These are phyloP conservation scores for Solanum piurae DNA, from an alignment of 257 asterid genomes.

Conservation along the genomic window DNA sequence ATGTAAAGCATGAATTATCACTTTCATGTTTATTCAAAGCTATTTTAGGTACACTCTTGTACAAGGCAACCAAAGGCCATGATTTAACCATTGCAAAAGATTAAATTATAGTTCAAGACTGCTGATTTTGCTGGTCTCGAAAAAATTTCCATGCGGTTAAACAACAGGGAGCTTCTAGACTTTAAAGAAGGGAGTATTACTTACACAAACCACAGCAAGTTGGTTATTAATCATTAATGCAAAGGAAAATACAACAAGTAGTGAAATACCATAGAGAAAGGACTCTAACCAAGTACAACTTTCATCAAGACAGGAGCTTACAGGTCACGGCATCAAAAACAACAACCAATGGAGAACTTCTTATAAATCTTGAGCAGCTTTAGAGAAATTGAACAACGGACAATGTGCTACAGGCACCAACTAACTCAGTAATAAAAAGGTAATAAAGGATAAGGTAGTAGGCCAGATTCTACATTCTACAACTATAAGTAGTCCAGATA, in stretches of 20 bases:
- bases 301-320: neutral
- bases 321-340: neutral
- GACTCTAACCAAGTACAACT: neutral
- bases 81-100: neutral
- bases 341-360: neutral
- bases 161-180: neutral
- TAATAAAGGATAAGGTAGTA: neutral
- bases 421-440: neutral
- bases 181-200: neutral
- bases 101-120: neutral
- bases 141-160: neutral
- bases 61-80: neutral
- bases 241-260: neutral
- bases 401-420: neutral
- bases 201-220: neutral
- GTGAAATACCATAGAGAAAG: neutral
- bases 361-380: neutral
- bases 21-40: neutral
- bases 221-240: neutral
- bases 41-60: neutral
- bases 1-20: neutral
- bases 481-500: neutral
- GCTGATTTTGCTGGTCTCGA: neutral
- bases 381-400: neutral
- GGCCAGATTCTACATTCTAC: neutral